These are phyloP conservation scores for Falciphora oryzae DNA, from an alignment of 2,329 filamentous ascomycete genomes.

Conservation along the genomic window DNA sequence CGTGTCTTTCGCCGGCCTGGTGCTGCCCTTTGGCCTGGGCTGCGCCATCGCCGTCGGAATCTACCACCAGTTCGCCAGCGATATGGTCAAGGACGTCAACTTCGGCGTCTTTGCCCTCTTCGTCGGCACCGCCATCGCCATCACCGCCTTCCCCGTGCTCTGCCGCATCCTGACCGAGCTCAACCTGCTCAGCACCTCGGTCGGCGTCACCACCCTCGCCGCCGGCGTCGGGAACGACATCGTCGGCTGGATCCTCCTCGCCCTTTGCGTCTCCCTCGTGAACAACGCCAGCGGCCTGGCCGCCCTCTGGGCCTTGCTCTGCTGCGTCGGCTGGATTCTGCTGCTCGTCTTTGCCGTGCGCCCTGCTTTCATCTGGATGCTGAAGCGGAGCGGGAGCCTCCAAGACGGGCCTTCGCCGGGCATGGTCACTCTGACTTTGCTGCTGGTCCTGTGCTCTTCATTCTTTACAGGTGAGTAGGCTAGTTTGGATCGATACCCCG, in stretches of 20 bases:
- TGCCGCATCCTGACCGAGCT: conserved; percentile 91
- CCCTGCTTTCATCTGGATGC: conserved; percentile 67
- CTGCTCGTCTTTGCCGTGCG: conserved; percentile 69
- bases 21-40: conserved; percentile 75
- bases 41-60: conserved; percentile 75
- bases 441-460: conserved; percentile 71
- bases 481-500: neutral
- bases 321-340: conserved; percentile 66
- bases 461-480: conserved; percentile 63
- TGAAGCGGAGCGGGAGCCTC: conserved; percentile 69
- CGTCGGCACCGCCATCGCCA: conserved; percentile 88
- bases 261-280: conserved; percentile 86
- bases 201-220: conserved; percentile 82
- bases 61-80: conserved; percentile 62
- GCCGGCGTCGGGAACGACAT: conserved; percentile 93
- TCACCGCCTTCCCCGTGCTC: conserved; percentile 86
- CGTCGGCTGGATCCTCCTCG: conserved; percentile 84
- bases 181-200: conserved; percentile 74
- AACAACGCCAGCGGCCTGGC: conserved; percentile 79
- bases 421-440: conserved; percentile 74
- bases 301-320: conserved; percentile 78
- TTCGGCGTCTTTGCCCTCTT: conserved; percentile 61
- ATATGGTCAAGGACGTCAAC: conserved; percentile 34
- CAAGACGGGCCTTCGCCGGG: conserved; percentile 84
- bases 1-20: conserved; percentile 75